A percentile compares a stretch with the other conserved stretches of the same genome.
phyloP scores from a whole-genome alignment of 2,329 filamentous ascomycete genomes.

The Endoconidiophora laricicola region DNA sequence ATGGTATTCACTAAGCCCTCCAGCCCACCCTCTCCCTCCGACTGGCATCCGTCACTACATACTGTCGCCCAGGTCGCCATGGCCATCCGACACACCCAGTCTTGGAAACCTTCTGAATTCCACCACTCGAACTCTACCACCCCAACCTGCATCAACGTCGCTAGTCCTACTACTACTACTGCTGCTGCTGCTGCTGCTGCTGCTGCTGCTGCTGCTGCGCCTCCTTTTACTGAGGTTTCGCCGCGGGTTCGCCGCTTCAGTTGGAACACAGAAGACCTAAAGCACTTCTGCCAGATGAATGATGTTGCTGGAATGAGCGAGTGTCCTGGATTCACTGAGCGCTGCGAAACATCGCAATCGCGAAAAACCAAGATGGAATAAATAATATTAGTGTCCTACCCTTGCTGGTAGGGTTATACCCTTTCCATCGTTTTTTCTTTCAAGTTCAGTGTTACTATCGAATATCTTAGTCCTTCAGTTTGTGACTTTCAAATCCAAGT shows the following conservation, averaged over 20 bases:
- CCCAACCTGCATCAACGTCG: too few species aligned
- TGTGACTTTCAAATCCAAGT: too few species aligned
- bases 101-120: background rate
- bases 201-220: background rate
- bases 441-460: too few species aligned
- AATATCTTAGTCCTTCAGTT: too few species aligned
- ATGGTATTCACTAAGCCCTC: background rate
- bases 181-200: background rate
- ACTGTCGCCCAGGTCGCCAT: slow-evolving; percentile 8
- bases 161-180: background rate
- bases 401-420: too few species aligned
- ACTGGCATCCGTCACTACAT: slow-evolving; percentile 6
- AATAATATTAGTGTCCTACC: background rate
- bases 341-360: background rate
- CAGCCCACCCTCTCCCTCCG: background rate
- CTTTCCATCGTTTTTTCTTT: too few species aligned
- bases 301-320: slow-evolving; percentile 22
- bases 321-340: slow-evolving; percentile 28
- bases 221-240: too few species aligned
- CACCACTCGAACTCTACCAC: background rate
- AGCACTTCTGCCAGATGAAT: slow-evolving; percentile 33
- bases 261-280: slow-evolving; percentile 37
- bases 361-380: too few species aligned
- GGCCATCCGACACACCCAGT: slow-evolving; percentile 8
- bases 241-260: slow-evolving; percentile 28